Percentiles rank a stretch among this genome's conserved stretches.
phyloP scores from a whole-genome alignment of 1,284 basidiomycete genomes.

The Megacollybia platyphylla region DNA sequence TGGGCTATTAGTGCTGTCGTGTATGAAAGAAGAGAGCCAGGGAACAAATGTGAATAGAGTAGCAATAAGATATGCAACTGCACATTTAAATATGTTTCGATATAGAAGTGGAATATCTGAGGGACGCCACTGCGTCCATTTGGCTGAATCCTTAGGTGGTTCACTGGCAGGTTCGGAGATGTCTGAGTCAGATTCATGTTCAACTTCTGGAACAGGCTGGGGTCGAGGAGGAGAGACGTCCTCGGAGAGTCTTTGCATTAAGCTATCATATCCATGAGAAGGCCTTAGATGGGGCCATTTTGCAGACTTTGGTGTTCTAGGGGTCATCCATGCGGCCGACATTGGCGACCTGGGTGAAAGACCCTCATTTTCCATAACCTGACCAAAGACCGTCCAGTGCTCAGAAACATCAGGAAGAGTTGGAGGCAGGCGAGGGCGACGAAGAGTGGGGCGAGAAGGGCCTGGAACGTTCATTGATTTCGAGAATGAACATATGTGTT shows the following conservation, averaged over 20 bases:
- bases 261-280: conserved; percentile 2
- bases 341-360: conserved; percentile 10
- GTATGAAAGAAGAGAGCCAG: conserved; percentile 49
- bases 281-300: conserved; percentile 6
- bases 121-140: conserved; percentile 10
- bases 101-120: conserved; percentile 34
- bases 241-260: neutral
- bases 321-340: conserved; percentile 1
- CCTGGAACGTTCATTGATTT: too few relatives aligned
- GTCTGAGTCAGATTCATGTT: conserved; percentile 12
- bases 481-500: too few relatives aligned
- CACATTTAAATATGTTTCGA: conserved; percentile 81
- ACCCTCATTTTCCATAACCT: conserved; percentile 57
- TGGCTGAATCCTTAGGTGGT: neutral
- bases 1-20: conserved; percentile 26
- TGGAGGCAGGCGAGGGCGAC: too few relatives aligned
- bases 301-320: conserved; percentile 2
- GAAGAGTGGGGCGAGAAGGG: too few relatives aligned
- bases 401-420: too few relatives aligned
- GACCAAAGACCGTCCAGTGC: conserved; percentile 60
- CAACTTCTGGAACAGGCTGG: conserved; percentile 7
- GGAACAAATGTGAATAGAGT: conserved; percentile 90
- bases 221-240: neutral
- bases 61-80: conserved; percentile 80
- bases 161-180: conserved; percentile 3